These are phyloP conservation scores for Penium margaritaceum DNA, from an alignment of 139 green algal genomes.

Conservation along the genomic window DNA sequence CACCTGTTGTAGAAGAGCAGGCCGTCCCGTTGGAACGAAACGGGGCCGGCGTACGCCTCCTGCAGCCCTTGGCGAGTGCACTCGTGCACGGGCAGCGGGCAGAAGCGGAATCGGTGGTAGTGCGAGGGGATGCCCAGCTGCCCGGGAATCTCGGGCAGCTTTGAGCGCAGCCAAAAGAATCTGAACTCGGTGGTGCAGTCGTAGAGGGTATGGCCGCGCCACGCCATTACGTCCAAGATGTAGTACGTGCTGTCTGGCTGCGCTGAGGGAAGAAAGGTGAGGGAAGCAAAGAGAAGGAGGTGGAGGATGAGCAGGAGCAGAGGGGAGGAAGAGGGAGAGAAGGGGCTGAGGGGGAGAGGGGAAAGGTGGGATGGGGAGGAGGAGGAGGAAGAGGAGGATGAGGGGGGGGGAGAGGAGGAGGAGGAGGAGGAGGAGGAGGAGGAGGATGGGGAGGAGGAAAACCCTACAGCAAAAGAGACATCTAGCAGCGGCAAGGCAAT, in stretches of 20 bases:
- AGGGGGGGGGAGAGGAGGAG: not conserved
- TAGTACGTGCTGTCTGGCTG: constrained; percentile 52
- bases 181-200: constrained; percentile 79
- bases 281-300: not conserved
- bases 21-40: constrained; percentile 66
- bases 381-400: not conserved
- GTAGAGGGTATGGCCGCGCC: constrained; percentile 72
- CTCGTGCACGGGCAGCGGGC: constrained; percentile 10
- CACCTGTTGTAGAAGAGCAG: constrained; percentile 59
- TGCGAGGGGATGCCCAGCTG: constrained; percentile 17
- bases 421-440: not conserved
- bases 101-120: constrained; percentile 40
- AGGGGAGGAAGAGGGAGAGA: not conserved
- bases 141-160: constrained; percentile 59
- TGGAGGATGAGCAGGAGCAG: not conserved
- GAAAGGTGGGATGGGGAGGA: not conserved
- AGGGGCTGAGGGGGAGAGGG: not conserved
- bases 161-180: constrained; percentile 62
- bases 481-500: no score
- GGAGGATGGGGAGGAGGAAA: not conserved
- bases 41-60: not conserved
- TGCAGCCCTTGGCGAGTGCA: constrained; percentile 46
- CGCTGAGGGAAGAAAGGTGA: not conserved
- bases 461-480: not conserved
- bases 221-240: constrained; percentile 75